Percentiles rank a stretch among this genome's conserved stretches.
Evolutionary conservation across 371 early-diverging fungal species (phyloP).

Genomic region (Mycotypha africana): DNA sequence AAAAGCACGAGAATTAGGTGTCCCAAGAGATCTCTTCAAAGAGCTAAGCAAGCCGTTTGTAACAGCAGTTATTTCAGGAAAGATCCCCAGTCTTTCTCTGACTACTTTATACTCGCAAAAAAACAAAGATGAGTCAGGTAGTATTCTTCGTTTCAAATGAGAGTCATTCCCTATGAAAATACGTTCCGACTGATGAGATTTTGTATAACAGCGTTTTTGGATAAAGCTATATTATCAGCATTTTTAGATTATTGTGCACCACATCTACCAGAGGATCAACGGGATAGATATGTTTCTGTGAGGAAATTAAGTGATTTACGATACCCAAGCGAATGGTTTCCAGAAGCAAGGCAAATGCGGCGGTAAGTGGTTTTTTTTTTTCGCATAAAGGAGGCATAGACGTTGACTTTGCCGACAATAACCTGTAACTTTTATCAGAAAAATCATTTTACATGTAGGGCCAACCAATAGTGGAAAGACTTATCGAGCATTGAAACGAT

Average conservation of each 20-base stretch:
- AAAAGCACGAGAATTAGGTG: no score
- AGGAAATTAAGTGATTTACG: conserved; percentile 68
- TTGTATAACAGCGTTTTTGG: conserved; percentile 12
- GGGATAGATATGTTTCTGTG: conserved; percentile 41
- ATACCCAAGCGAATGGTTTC: conserved; percentile 79
- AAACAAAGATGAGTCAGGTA: no score
- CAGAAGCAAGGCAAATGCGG: conserved; percentile 66
- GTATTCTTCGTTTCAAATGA: no score
- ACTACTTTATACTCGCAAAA: no score
- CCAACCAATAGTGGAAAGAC: conserved; percentile 98
- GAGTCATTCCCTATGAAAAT: no score
- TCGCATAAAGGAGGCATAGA: conserved; percentile 56
- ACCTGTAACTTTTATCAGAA: conserved; percentile 46
- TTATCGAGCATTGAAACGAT: conserved; percentile 74
- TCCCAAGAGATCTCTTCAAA: no score
- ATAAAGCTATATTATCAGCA: conserved; percentile 22
- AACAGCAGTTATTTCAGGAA: no score
- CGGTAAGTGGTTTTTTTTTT: no score
- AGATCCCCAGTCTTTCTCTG: no score
- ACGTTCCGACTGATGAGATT: no score
- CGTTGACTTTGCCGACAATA: no score
- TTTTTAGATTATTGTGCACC: conserved; percentile 37
- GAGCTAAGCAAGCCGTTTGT: no score
- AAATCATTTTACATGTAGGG: conserved; percentile 90
- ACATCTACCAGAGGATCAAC: conserved; percentile 21